These are phyloP conservation scores for Cryptococcus maquisensis DNA, from an alignment of 1,284 basidiomycete species.

Conservation along the genomic window DNA sequence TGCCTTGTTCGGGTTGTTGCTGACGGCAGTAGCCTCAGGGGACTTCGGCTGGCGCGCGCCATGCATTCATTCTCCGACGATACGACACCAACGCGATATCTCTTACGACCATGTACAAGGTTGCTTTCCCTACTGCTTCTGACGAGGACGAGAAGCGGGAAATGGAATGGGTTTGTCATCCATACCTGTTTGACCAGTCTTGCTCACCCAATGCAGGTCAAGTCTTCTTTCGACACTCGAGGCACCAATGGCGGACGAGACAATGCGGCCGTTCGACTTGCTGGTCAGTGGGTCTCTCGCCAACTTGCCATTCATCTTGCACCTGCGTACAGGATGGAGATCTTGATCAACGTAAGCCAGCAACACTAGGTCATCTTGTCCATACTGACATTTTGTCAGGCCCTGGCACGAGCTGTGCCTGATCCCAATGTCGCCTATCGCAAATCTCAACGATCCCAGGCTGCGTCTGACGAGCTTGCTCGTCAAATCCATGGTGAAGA, in stretches of 20 bases:
- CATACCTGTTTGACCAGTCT: background rate
- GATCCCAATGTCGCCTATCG: slow-evolving; percentile 73
- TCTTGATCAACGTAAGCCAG: background rate
- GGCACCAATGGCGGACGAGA: slow-evolving; percentile 74
- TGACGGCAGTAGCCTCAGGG: slow-evolving; percentile 53
- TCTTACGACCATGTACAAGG: slow-evolving; percentile 95
- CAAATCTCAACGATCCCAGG: slow-evolving; percentile 52
- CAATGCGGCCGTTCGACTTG: slow-evolving; percentile 63
- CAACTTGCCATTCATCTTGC: slow-evolving; percentile 60
- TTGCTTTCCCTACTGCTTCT: slow-evolving; percentile 81
- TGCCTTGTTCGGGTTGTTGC: background rate
- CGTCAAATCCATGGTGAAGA: background rate
- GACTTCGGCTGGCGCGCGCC: slow-evolving; percentile 41
- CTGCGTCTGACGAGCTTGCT: slow-evolving; percentile 41
- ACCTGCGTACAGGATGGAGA: slow-evolving; percentile 44
- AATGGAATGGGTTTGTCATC: slow-evolving; percentile 62
- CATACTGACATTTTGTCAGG: slow-evolving; percentile 28
- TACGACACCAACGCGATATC: slow-evolving; percentile 95
- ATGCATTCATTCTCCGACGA: slow-evolving; percentile 91
- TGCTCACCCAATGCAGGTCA: slow-evolving; percentile 50
- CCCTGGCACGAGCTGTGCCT: slow-evolving; percentile 68
- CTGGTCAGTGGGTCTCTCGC: slow-evolving; percentile 75
- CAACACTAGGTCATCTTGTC: background rate
- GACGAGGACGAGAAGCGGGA: slow-evolving; percentile 78
- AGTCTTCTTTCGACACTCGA: slow-evolving; percentile 68